phyloP scores from a whole-genome alignment of 495 filamentous ascomycete genomes.

The Pyrenula massariospora region DNA sequence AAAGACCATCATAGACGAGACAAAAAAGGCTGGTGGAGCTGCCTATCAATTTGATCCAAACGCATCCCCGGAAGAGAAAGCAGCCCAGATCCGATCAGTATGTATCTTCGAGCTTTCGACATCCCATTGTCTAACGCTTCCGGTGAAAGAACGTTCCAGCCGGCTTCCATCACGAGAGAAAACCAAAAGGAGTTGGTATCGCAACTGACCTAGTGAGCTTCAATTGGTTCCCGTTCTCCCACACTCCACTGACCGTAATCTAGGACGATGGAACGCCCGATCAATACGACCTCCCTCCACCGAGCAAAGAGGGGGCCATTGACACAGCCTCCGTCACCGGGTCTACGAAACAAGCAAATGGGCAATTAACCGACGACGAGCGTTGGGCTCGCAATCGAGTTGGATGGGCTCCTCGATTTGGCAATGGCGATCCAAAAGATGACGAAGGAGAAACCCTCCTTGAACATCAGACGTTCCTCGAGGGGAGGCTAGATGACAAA shows the following conservation, averaged over 20 bases:
- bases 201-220: slow-evolving; percentile 28
- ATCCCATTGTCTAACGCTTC: slow-evolving; percentile 8
- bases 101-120: slow-evolving; percentile 17
- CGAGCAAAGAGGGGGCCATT: slow-evolving; percentile 56
- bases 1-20: slow-evolving; percentile 59
- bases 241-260: slow-evolving; percentile 4
- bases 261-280: slow-evolving; percentile 57
- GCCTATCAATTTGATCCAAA: slow-evolving; percentile 83
- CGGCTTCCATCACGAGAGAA: slow-evolving; percentile 51
- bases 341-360: slow-evolving; percentile 33
- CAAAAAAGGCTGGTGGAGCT: slow-evolving; percentile 58
- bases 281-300: slow-evolving; percentile 66
- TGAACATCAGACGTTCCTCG: slow-evolving; percentile 82
- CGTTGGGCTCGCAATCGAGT: slow-evolving; percentile 57
- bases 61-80: slow-evolving; percentile 75
- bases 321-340: slow-evolving; percentile 27
- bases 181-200: slow-evolving; percentile 55
- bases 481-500: slow-evolving; percentile 73
- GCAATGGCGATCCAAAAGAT: slow-evolving; percentile 35
- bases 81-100: slow-evolving; percentile 66
- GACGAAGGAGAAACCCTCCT: slow-evolving; percentile 55
- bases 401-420: slow-evolving; percentile 85
- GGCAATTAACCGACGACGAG: slow-evolving; percentile 43
- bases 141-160: slow-evolving; percentile 40
- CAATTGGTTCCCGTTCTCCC: background rate